Base-by-base conservation (phyloP, 2,329 filamentous ascomycete genomes). In the Trichoderma oligosporum region DNA sequence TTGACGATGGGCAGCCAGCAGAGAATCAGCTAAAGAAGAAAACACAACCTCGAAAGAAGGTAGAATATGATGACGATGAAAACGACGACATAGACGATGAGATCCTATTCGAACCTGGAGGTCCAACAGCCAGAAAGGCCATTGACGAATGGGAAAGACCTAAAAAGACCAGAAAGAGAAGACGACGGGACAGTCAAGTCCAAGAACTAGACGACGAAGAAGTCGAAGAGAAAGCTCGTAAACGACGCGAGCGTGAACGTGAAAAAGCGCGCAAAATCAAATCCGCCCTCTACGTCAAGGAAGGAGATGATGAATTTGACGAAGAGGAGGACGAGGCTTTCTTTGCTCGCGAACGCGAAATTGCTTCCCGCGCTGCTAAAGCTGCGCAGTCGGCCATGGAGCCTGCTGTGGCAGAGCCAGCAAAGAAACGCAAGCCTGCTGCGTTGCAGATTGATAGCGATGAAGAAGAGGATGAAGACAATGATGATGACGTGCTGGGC, bases 281-380 rank as follows among this genome's bases (percentile, higher is more conserved):
- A 77, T 95, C 89, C 65, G 85, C 86, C 22, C 73, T 93, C 36
- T 93, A 85, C 65, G 88, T 99, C 49, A 83, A 87, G 58, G 85
- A 87, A 35, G 91, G 88, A 63, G 94, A 97, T 68, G 94, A 97
- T 53, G 91, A 96, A 64, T 86, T 82, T n/a, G 91, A 96, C 66
- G 84, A 82, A 31, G 90, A 91, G 45, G 82, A 83, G 57, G 78
- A 79, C 48, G 71, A 76, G 20, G 84, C 82, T 18, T 97, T 97
- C 73, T 97, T 93, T 71, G 84, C 81, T 2, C 79, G 82, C 14
- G 92, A 97, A 72, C 68, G 69, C 2, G 72, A 70, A 14, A 78
- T 87, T 59, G 78, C 88, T 47, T 78, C 83, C 61, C 80, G 80
- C 46, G 74, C 76, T 18, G 74, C 72, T 53, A 68, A 69, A 12